phyloP scores from a whole-genome alignment of 306 rosid species.

The Mimosa bimucronata region DNA sequence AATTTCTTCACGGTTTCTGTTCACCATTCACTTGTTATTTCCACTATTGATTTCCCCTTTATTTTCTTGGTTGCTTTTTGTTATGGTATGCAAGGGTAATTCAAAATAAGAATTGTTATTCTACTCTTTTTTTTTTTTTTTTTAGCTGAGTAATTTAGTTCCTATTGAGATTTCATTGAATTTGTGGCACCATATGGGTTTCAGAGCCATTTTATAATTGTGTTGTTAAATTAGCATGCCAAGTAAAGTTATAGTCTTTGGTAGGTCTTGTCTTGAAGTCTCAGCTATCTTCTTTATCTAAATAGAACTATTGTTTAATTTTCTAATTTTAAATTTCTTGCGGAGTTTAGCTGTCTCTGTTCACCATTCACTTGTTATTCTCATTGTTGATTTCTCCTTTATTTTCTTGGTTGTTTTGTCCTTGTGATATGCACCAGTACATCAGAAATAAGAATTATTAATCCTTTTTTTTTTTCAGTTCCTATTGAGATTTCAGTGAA shows the following conservation, averaged over 20 bases:
- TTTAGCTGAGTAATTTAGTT: too few relatives aligned
- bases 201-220: too few relatives aligned
- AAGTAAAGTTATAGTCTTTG: not conserved
- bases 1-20: not conserved
- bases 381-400: not conserved
- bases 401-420: not conserved
- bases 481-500: not conserved
- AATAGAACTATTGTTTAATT: not conserved
- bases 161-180: not conserved
- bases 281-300: not conserved
- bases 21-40: not conserved
- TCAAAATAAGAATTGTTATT: too few relatives aligned
- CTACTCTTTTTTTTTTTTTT: not conserved
- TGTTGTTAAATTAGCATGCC: not conserved
- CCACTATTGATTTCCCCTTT: not conserved
- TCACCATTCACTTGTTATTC: not conserved
- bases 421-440: too few relatives aligned
- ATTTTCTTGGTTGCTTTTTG: not conserved
- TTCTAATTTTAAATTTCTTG: not conserved
- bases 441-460: too few relatives aligned
- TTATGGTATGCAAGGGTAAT: too few relatives aligned
- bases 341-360: not conserved
- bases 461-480: not conserved
- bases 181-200: not conserved
- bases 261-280: not conserved